Percentiles rank a stretch among this genome's conserved stretches.
phyloP scores from a whole-genome alignment of 1,284 basidiomycete genomes.

The Naganishia albida region DNA sequence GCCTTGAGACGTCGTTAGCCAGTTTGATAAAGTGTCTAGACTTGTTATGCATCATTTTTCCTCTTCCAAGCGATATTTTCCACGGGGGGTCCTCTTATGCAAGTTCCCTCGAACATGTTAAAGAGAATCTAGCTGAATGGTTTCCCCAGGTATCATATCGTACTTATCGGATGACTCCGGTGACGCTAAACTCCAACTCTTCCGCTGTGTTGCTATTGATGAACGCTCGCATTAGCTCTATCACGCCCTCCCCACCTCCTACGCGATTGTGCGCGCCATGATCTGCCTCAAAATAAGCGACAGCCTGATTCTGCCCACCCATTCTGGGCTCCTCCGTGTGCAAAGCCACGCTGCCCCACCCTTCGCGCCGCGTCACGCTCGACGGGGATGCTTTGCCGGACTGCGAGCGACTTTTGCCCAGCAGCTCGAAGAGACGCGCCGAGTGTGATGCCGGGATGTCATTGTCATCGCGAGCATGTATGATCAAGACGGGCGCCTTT shows the following conservation, averaged over 20 bases:
- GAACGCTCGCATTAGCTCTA: conserved; percentile 44
- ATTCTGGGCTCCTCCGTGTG: neutral
- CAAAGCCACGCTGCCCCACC: conserved; percentile 16
- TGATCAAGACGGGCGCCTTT: conserved; percentile 69
- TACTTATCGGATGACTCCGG: neutral
- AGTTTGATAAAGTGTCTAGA: neutral
- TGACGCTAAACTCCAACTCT: conserved; percentile 1
- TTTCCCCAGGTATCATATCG: neutral
- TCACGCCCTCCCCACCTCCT: conserved; percentile 48
- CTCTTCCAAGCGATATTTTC: neutral
- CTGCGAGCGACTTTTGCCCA: conserved; percentile 44
- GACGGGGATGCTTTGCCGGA: neutral
- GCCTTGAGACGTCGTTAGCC: neutral
- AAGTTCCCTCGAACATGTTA: neutral
- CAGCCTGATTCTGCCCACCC: conserved; percentile 32
- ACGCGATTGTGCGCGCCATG: conserved; percentile 47
- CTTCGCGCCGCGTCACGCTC: conserved; percentile 33
- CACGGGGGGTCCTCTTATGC: neutral
- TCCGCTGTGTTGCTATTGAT: neutral
- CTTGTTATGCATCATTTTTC: neutral
- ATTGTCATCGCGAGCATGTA: conserved; percentile 76
- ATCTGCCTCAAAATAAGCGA: conserved; percentile 47
- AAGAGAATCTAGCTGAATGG: neutral
- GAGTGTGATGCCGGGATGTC: conserved; percentile 80
- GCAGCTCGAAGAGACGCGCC: conserved; percentile 66